Base-by-base conservation (phyloP, 225 moss, liverwort and hornwort species). In the Polytrichum formosum region DNA sequence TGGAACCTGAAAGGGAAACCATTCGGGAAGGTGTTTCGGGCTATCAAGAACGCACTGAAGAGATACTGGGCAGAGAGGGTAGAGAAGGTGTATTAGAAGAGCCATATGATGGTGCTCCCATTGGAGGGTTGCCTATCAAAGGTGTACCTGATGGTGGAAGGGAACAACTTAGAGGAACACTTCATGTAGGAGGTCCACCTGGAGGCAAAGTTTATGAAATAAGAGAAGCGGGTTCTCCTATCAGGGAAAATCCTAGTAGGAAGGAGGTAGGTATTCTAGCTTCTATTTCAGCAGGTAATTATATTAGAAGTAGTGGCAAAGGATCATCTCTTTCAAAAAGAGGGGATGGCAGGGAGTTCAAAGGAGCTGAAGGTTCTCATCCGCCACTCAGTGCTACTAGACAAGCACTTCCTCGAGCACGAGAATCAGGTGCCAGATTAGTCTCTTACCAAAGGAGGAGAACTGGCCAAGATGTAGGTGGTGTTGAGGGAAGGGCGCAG, bases 391-490 rank as follows among this genome's bases (percentile, higher is more conserved):
- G 54, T 67, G 67, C 18, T 23, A 25, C 67, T 53, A 53, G 9
- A 17, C 10, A 10, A 31, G 56, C 59, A 8, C 22, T n/a, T 70
- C 6, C 29, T 61, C 60, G 13, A 61, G 70, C 18, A 25, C 20
- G 31, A 33, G 18, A 63, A 22, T 23, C 28, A 21, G 5, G 56
- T 20, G 19, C 58, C n/a, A 10, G 62, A 26, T 9, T 23, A 63
- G 13, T 63, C 23, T 63, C 62, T 26, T 75, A 76, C 33, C 79
- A 69, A 66, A 79, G 71, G 70, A 68, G 62, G 70, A 46, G 46
- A 46, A 46, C 46, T 46, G 26, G 31, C 31, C 73, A 56, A 25
- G 71, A 60, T 61, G 28, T 64, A 23, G 55, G 56, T 25, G 72
- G 21, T 67, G 77, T 64, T 26, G 20, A 23, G 66, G 82, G 82